Base-by-base conservation (phyloP, 345 rosid species). In the Cochlearia excelsa region DNA sequence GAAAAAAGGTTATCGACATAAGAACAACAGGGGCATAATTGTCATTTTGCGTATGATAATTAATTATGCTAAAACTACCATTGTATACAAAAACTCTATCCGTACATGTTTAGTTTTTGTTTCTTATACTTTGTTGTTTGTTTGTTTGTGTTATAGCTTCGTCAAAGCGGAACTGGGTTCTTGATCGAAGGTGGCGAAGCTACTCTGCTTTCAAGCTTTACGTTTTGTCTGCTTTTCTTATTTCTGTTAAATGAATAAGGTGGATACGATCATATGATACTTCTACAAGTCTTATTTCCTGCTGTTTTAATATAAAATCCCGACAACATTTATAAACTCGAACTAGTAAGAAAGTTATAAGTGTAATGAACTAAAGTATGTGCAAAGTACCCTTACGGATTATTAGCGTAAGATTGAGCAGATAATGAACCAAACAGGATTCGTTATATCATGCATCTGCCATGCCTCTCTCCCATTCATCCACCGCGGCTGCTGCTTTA, bases 401-500 rank as follows among this genome's bases (percentile, higher is more conserved):
- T 16, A 16, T 16, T 16, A 16, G 23, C 23, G 23, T 16, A 16
- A 16, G 23, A 16, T 16, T 16, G 23, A 0, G 23, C 34, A 9
- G 35, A 4, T 49, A 3, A n/a, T n/a, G 63, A 39, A 56, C 57
- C 37, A 26, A 48, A 47, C 45, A 11, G 54, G 35, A 37, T 40
- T 54, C n/a, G 33, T 11, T n/a, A 64, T 56, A 79, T 46, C 63
- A 71, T 51, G 62, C 60, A 6, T 65, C 77, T 4, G 53, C 46
- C 79, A 74, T 73, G 6, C 46, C 23, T 49, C 35, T 54, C 50
- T 76, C 67, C 60, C 73, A 74, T 57, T 77, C 80, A 33, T 77
- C 74, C 71, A 83, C 68, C 5, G 92, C 96, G 51, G 72, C 80
- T 57, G 71, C 80, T 9, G 84, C 88, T 68, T 79, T 82, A 40